Conservation (phyloP, 495 filamentous ascomycete genomes). For the Hypoxylon trugodes region DNA sequence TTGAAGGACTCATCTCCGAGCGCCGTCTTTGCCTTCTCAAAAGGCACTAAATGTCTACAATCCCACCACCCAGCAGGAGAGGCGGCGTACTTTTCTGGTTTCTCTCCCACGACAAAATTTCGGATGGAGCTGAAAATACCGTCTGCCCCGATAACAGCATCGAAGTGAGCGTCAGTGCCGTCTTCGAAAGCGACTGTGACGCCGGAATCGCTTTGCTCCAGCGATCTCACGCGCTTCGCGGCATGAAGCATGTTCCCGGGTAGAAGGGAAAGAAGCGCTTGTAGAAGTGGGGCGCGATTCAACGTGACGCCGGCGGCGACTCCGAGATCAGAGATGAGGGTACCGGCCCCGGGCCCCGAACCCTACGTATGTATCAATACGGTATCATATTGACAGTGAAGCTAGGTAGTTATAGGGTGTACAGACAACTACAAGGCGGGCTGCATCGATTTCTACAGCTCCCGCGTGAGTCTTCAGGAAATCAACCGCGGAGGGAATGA, state of each 20-base stretch:
- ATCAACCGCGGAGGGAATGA: constrained; percentile 14
- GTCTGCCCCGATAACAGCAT: constrained; percentile 43
- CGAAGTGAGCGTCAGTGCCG: constrained; percentile 20
- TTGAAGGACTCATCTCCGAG: constrained; percentile 29
- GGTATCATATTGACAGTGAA: background rate
- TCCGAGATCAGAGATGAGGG: constrained; percentile 16
- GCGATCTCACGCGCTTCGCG: constrained; percentile 14
- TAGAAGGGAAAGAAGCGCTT: constrained; percentile 21
- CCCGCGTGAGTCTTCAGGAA: constrained; percentile 23
- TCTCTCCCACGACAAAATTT: constrained; percentile 15
- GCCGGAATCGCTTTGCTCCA: constrained; percentile 9
- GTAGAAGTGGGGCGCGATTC: constrained; percentile 17
- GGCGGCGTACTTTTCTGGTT: constrained; percentile 9
- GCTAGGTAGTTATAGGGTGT: background rate
- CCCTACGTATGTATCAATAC: constrained; percentile 16
- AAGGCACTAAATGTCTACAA: constrained; percentile 23
- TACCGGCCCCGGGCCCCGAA: constrained; percentile 21
- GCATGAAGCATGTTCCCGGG: constrained; percentile 15
- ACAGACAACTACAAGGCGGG: constrained; percentile 23
- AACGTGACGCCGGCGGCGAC: constrained; percentile 8
- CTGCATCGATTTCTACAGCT: constrained; percentile 6
- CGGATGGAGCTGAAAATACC: constrained; percentile 39
- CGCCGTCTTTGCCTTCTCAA: constrained; percentile 20
- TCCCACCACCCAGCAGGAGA: constrained; percentile 33
- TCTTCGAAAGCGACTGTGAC: constrained; percentile 27